Percentiles rank a stretch among this genome's conserved stretches.
Conservation (phyloP, 2,329 filamentous ascomycete genomes). For the Aspergillus versicolor region DNA sequence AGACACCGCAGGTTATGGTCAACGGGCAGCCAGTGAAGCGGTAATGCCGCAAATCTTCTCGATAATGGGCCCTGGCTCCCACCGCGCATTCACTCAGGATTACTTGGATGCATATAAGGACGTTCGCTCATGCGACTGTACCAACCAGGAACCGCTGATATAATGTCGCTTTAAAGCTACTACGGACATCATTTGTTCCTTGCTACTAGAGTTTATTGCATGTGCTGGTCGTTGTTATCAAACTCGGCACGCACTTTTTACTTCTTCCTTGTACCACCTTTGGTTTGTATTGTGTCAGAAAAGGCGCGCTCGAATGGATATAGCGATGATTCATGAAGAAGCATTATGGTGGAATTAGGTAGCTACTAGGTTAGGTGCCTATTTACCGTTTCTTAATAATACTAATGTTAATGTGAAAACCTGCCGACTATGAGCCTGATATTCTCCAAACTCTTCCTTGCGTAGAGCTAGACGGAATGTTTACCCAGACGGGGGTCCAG, state of each 20-base stretch:
- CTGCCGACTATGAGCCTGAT: background rate
- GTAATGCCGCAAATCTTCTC: background rate
- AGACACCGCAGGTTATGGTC: slow-evolving; percentile 36
- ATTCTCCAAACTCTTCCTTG: background rate
- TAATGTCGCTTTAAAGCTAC: background rate
- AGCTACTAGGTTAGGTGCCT: background rate
- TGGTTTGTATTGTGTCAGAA: background rate
- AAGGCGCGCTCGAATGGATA: slow-evolving; percentile 11
- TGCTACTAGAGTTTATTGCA: slow-evolving; percentile 5
- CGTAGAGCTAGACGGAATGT: background rate
- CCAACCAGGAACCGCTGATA: background rate
- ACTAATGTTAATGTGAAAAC: slow-evolving; percentile 14
- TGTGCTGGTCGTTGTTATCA: slow-evolving; percentile 5
- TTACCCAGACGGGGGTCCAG: no score
- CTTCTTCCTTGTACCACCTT: slow-evolving; percentile 3
- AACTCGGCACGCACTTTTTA: background rate
- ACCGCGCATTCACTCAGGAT: background rate
- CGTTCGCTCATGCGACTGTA: background rate
- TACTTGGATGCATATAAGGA: background rate
- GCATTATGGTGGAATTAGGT: slow-evolving; percentile 3
- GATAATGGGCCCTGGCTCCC: background rate
- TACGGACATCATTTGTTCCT: background rate
- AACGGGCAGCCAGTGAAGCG: slow-evolving; percentile 38
- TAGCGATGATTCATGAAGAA: slow-evolving; percentile 13
- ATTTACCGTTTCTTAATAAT: slow-evolving; percentile 11